phyloP scores from a whole-genome alignment of 352 stramenopile genomes.

The Pythium phragmitis region DNA sequence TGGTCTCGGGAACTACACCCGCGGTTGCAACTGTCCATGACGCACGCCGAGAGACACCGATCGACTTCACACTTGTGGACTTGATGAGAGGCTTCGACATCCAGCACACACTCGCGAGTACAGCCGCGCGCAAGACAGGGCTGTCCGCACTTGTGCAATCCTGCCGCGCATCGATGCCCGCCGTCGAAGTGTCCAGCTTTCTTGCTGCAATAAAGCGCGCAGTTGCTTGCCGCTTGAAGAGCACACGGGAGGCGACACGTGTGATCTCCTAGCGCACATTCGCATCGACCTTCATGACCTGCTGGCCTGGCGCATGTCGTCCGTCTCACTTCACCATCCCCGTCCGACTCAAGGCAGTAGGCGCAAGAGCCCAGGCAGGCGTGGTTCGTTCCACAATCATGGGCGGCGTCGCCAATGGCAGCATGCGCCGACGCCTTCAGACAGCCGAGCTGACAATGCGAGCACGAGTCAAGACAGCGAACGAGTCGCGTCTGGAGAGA shows the following conservation, averaged over 20 bases:
- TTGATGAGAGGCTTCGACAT: constrained; percentile 45
- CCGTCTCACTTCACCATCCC: constrained; percentile 25
- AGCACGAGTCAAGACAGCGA: constrained; percentile 58
- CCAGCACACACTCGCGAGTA: constrained; percentile 41
- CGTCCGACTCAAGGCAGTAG: constrained; percentile 42
- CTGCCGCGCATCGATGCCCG: constrained; percentile 54
- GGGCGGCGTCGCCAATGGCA: constrained; percentile 10
- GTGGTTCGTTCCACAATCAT: constrained; percentile 61
- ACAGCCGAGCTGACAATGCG: constrained; percentile 53
- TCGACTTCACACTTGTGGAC: constrained; percentile 65
- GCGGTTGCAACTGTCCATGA: constrained; percentile 61
- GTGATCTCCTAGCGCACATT: constrained; percentile 62
- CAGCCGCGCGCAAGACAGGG: constrained; percentile 47
- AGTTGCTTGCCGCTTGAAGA: constrained; percentile 49
- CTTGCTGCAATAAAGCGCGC: constrained; percentile 40
- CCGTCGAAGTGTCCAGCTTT: constrained; percentile 41
- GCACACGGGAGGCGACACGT: constrained; percentile 53
- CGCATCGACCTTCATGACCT: constrained; percentile 64
- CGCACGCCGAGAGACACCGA: constrained; percentile 54
- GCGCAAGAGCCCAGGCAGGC: constrained; percentile 41
- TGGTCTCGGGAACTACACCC: constrained; percentile 50
- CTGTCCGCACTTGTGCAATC: constrained; percentile 54
- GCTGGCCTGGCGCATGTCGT: constrained; percentile 48
- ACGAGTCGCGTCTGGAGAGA: constrained; percentile 50
- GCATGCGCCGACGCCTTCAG: constrained; percentile 52